Conservation (phyloP, 768 basidiomycete species). For the Pleurotus sapidus region DNA sequence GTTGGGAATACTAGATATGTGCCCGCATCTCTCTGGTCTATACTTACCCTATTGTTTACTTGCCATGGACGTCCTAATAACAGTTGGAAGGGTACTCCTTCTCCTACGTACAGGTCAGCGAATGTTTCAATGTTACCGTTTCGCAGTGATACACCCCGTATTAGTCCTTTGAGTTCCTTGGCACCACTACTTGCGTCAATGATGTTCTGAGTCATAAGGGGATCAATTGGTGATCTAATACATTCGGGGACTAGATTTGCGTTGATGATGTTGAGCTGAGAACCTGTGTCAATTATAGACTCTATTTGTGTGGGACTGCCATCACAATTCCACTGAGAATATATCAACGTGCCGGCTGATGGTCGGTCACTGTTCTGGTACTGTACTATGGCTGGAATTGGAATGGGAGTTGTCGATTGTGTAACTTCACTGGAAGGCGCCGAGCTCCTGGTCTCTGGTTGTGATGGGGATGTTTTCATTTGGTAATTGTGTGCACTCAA, state of each 20-base stretch:
- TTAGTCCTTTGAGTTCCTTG: slow-evolving; percentile 15
- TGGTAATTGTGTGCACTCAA: too few relatives aligned
- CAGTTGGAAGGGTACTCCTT: slow-evolving; percentile 15
- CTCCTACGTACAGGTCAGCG: slow-evolving; percentile 19
- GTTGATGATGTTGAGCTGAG: slow-evolving; percentile 16
- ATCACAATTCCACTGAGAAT: slow-evolving; percentile 8
- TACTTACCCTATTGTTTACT: slow-evolving; percentile 18
- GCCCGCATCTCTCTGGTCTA: slow-evolving; percentile 21
- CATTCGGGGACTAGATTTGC: slow-evolving; percentile 6
- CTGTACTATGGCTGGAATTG: too few relatives aligned
- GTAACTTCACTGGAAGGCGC: too few relatives aligned
- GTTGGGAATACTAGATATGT: slow-evolving; percentile 20
- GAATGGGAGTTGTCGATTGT: too few relatives aligned
- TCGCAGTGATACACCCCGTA: slow-evolving; percentile 15
- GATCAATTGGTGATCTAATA: slow-evolving; percentile 12
- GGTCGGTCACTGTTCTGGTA: too few relatives aligned
- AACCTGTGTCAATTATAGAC: background rate
- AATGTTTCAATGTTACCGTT: slow-evolving; percentile 17
- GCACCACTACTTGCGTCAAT: slow-evolving; percentile 25
- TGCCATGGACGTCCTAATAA: slow-evolving; percentile 23
- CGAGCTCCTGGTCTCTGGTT: too few relatives aligned
- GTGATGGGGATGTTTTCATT: too few relatives aligned
- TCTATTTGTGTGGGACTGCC: slow-evolving; percentile 9
- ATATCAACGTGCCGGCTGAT: too few relatives aligned
- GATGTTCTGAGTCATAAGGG: slow-evolving; percentile 9